phyloP scores from a whole-genome alignment of 2,329 filamentous ascomycete species.

The Venturia asperata region DNA sequence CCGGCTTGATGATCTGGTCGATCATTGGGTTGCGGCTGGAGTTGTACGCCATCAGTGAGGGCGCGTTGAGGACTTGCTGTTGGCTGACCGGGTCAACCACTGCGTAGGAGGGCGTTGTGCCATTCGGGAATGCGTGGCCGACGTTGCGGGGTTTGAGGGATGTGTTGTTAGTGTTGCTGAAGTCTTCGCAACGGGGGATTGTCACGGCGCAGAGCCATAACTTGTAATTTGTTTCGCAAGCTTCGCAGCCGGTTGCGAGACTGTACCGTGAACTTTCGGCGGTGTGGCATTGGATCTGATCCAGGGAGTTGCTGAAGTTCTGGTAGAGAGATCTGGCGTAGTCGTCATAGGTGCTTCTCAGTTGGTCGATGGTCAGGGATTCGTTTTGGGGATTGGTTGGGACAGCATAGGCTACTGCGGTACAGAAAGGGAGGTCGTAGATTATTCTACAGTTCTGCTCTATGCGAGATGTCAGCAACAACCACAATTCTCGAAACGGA shows the following conservation, averaged over 20 bases:
- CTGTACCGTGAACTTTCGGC: constrained; percentile 69
- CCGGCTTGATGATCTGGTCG: constrained; percentile 64
- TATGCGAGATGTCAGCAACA: constrained; percentile 26
- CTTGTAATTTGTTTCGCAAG: constrained; percentile 80
- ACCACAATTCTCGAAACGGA: not conserved
- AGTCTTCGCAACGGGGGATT: constrained; percentile 89
- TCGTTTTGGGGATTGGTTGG: constrained; percentile 61
- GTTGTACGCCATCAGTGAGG: constrained; percentile 38
- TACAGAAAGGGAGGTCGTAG: constrained; percentile 81
- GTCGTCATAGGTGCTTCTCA: constrained; percentile 71
- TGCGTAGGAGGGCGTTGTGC: constrained; percentile 42
- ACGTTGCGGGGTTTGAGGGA: constrained; percentile 66
- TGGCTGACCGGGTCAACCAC: constrained; percentile 25
- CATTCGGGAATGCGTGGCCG: constrained; percentile 60
- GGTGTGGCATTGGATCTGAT: constrained; percentile 80
- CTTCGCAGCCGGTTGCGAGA: constrained; percentile 64
- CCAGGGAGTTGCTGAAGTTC: constrained; percentile 74
- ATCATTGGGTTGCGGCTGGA: constrained; percentile 65
- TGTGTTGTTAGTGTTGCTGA: constrained; percentile 41
- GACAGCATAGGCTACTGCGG: constrained; percentile 82
- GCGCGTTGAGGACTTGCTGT: constrained; percentile 21
- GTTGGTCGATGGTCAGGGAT: constrained; percentile 41
- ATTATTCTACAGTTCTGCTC: constrained; percentile 80
- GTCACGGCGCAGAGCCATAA: constrained; percentile 90
- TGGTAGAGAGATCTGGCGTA: constrained; percentile 62